Conservation (phyloP, 176 grass and related monocot genomes). For the Saccharum officinarum region DNA sequence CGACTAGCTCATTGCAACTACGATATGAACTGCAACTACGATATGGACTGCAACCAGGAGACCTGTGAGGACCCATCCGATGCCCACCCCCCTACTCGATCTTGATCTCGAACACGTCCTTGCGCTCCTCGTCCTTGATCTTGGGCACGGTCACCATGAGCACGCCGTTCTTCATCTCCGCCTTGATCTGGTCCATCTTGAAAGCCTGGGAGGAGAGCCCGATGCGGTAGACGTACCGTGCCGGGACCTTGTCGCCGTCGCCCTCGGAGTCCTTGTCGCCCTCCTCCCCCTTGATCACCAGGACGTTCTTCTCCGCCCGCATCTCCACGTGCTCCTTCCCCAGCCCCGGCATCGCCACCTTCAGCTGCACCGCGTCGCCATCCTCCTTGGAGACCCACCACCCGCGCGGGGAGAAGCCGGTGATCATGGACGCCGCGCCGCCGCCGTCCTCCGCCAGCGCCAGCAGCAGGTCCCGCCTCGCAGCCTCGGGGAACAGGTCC, state of each 20-base stretch:
- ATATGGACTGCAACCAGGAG: not conserved
- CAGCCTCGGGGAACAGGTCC: constrained; percentile 23
- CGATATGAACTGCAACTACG: not conserved
- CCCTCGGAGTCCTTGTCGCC: not conserved
- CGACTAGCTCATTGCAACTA: not conserved
- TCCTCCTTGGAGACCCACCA: not conserved
- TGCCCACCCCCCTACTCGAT: constrained; percentile 31
- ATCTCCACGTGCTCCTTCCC: not conserved
- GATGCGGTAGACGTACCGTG: constrained; percentile 43
- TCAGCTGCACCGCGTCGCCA: not conserved
- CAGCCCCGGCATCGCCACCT: not conserved
- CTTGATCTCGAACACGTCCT: constrained; percentile 55
- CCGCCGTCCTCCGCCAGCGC: constrained; percentile 27
- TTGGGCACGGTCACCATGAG: constrained; percentile 64
- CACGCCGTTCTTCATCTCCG: constrained; percentile 73
- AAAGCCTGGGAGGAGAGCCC: constrained; percentile 33
- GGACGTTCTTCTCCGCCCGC: not conserved
- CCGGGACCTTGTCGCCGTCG: not conserved
- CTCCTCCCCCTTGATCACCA: constrained; percentile 28
- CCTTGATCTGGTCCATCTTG: constrained; percentile 64
- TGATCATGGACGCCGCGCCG: not conserved
- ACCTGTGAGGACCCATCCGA: not conserved
- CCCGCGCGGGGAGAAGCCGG: not conserved
- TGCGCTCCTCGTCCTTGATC: constrained; percentile 61
- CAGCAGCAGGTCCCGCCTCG: constrained; percentile 33